Evolutionary conservation across 2,329 filamentous ascomycete genomes (phyloP), one percentile per base, ranked within the genome.

Genomic region (Penicillium verrucosum): DNA sequence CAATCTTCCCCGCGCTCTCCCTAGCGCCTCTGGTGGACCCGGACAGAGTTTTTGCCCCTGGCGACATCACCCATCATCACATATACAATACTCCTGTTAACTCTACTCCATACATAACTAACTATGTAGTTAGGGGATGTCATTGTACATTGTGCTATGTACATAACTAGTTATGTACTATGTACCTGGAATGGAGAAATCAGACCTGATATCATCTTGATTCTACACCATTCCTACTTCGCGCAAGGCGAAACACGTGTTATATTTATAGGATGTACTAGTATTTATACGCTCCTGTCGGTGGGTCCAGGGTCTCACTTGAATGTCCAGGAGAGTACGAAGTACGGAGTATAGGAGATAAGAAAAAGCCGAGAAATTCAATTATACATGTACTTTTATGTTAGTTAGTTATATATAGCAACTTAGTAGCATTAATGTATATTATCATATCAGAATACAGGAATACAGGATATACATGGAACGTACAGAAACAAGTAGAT

Each of bases 281-380:
- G 14, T 34, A 16, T 48, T 48, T 54, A 51, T 51, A 55, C 25
- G 11, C 16, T 34, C 48, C 27, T 49, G 45, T 27, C 1, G 6
- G 62, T 65, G 62, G 62, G 59, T 65, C 57, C 61, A 65, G 61
- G 59, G 57, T 65, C 61, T 61, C 48, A 55, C 46, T 30, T 37
- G 34, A 41, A 27, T 16, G 32, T 3, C 14, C 6, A 14, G 27
- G 27, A 27, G 25, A 29, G 25, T 25, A 25, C 25, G 9, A 7
- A 29, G 29, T 10, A 29, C 9, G 9, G 11, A 12, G 30, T 16
- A 34, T 34, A 34, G 18, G 29, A 4, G 12, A 34, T 23, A 14
- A 21, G 43, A 16, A 30, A 30, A 29, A 18, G 10, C 16, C 5
- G 5, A 23, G 38, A 14, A 41, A 23, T 23, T 43, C 1, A 32